Evolutionary conservation across 176 grass and related monocot genomes (phyloP).

Genomic region (Phyllostachys edulis): DNA sequence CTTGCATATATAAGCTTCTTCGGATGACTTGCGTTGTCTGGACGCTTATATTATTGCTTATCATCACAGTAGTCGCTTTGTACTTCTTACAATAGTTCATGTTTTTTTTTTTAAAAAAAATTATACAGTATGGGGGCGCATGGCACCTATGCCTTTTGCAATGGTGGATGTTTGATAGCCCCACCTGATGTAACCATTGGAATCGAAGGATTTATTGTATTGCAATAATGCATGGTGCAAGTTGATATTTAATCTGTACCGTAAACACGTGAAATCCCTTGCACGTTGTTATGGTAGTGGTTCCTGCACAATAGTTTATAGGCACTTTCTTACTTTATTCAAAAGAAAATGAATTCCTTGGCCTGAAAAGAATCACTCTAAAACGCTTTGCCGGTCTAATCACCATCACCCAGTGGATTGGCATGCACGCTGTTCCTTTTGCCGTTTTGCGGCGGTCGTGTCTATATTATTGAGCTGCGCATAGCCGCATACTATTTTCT

Average conservation of each 20-base stretch:
- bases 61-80: not conserved
- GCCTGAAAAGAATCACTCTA: not conserved
- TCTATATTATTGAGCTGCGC: not conserved
- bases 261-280: not conserved
- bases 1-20: conserved; percentile 50
- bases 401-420: not conserved
- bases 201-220: not conserved
- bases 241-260: not conserved
- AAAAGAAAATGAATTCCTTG: not conserved
- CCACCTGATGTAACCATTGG: conserved; percentile 11
- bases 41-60: conserved; percentile 38
- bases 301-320: not conserved
- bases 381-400: not conserved
- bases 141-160: not conserved
- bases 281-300: not conserved
- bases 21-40: conserved; percentile 13
- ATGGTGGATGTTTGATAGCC: not conserved
- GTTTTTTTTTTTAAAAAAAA: not conserved
- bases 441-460: not conserved
- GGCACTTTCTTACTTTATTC: not conserved
- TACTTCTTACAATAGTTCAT: not conserved
- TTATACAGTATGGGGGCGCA: not conserved
- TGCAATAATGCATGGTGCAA: not conserved
- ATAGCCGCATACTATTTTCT: not conserved
- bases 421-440: not conserved